Evolutionary conservation across 2,329 filamentous ascomycete species (phyloP).

Genomic region (Beauveria varroae): DNA sequence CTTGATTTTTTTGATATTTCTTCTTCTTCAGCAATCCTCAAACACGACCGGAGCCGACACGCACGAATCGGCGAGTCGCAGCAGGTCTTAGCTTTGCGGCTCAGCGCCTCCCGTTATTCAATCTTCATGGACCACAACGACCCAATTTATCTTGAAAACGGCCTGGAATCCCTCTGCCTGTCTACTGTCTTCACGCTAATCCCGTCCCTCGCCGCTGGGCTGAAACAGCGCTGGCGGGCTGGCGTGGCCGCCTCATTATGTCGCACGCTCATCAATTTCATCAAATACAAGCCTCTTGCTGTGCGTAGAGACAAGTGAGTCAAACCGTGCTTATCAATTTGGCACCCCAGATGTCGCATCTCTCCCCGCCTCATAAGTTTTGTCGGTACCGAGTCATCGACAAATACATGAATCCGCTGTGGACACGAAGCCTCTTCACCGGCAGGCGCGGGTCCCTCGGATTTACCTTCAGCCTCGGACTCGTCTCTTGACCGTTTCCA

Average conservation of each 20-base stretch:
- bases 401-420: neutral
- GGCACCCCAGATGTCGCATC: neutral
- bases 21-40: neutral
- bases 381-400: neutral
- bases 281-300: neutral
- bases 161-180: neutral
- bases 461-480: slow-evolving; percentile 1
- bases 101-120: neutral
- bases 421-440: neutral
- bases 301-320: neutral
- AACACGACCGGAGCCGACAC: neutral
- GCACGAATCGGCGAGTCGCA: neutral
- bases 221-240: slow-evolving; percentile 3
- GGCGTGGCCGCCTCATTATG: slow-evolving; percentile 1
- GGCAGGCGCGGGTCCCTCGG: neutral
- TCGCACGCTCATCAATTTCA: neutral
- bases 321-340: neutral
- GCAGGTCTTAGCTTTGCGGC: neutral
- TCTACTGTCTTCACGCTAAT: neutral
- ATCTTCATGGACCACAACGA: too few relatives aligned
- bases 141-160: neutral
- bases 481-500: neutral
- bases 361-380: neutral
- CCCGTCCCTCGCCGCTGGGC: neutral
- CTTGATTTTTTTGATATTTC: neutral